Conservation (phyloP, 2,329 filamentous ascomycete species). For the Aureobasidium musti region DNA sequence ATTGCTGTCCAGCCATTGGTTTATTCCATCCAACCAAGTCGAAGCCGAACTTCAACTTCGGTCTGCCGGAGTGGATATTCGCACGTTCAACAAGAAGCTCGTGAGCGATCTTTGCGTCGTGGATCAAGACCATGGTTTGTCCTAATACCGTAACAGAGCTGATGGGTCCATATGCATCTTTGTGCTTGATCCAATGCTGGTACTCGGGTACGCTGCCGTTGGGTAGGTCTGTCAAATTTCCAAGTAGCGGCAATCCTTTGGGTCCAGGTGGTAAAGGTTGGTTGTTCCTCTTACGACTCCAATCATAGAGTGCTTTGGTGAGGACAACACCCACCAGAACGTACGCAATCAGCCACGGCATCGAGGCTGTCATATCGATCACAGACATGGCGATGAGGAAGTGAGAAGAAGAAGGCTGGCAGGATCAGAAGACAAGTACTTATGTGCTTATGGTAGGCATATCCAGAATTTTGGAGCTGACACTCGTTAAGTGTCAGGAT, state of each 20-base stretch:
- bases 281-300: neutral
- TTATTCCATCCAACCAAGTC: slow-evolving; percentile 44
- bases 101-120: slow-evolving; percentile 42
- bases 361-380: neutral
- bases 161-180: slow-evolving; percentile 39
- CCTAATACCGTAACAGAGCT: slow-evolving; percentile 49
- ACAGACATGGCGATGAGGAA: neutral
- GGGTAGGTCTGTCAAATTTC: slow-evolving; percentile 35
- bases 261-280: slow-evolving; percentile 34
- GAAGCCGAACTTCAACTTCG: slow-evolving; percentile 35
- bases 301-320: neutral
- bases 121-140: slow-evolving; percentile 47
- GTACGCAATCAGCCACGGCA: neutral
- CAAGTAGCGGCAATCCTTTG: slow-evolving; percentile 33
- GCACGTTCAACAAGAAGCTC: slow-evolving; percentile 47
- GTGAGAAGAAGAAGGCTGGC: too few species aligned
- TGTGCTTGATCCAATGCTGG: slow-evolving; percentile 48
- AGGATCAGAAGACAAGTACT: neutral
- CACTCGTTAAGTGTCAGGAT: neutral
- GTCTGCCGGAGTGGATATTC: slow-evolving; percentile 43
- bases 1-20: slow-evolving; percentile 41
- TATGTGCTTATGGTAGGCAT: neutral
- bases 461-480: neutral
- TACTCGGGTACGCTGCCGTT: slow-evolving; percentile 41
- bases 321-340: neutral